Percentiles rank a stretch among this genome's conserved stretches.
These are phyloP conservation scores for Fusarium nelsonii DNA, from an alignment of 2,329 filamentous ascomycete species.

Conservation along the genomic window DNA sequence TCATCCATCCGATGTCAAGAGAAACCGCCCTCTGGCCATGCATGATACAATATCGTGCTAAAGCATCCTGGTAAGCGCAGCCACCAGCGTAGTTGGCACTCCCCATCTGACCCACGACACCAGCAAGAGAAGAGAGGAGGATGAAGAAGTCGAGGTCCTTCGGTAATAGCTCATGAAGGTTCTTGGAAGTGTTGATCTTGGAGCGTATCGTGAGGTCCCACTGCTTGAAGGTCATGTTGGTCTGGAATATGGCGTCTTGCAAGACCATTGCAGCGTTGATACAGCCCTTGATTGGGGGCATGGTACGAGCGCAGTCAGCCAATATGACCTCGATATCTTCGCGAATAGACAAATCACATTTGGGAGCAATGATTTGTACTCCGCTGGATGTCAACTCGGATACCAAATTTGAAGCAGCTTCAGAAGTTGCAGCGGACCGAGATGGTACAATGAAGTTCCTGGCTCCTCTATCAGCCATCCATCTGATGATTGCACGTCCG, in stretches of 20 bases:
- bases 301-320: conserved; percentile 24
- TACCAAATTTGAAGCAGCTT: conserved; percentile 40
- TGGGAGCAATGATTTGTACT: background rate
- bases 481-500: conserved; percentile 40
- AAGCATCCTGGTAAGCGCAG: conserved; percentile 28
- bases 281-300: conserved; percentile 44
- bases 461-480: conserved; percentile 37
- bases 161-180: background rate
- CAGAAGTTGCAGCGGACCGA: conserved; percentile 43
- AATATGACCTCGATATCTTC: conserved; percentile 1
- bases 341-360: conserved; percentile 1
- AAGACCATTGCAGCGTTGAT: conserved; percentile 25
- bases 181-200: conserved; percentile 53
- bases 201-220: conserved; percentile 47
- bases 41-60: background rate
- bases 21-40: background rate
- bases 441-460: conserved; percentile 50
- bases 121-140: conserved; percentile 33
- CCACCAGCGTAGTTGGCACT: conserved; percentile 58
- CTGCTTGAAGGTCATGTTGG: conserved; percentile 51
- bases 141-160: conserved; percentile 3
- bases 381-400: background rate
- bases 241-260: conserved; percentile 34
- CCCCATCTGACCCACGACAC: conserved; percentile 49
- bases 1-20: conserved; percentile 12